Conservation (phyloP, 805 yeast genomes). For the Wickerhamiella vanderwaltii region DNA sequence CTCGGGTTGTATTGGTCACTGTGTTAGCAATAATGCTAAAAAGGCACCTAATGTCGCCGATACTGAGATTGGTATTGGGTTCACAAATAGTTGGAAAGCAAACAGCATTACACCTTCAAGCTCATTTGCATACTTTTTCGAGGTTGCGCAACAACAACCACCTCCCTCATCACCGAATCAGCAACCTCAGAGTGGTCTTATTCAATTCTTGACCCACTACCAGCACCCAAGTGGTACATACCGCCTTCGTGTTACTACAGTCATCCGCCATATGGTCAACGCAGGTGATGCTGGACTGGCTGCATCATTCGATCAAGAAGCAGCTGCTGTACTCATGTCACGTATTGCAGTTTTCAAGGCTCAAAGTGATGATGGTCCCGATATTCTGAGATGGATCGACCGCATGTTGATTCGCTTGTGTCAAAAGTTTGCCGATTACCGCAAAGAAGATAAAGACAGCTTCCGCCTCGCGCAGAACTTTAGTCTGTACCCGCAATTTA, state of each 20-base stretch:
- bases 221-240: conserved; percentile 91
- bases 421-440: conserved; percentile 85
- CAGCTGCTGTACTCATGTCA: conserved; percentile 90
- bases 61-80: conserved; percentile 87
- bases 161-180: conserved; percentile 21
- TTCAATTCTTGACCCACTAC: conserved; percentile 84
- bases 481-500: conserved; percentile 86
- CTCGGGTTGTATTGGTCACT: conserved; percentile 90
- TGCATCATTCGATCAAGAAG: conserved; percentile 90
- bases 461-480: conserved; percentile 77
- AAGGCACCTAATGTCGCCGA: conserved; percentile 68
- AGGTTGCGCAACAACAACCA: conserved; percentile 38
- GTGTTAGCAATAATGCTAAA: conserved; percentile 51
- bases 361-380: conserved; percentile 79
- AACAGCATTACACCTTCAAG: conserved; percentile 77
- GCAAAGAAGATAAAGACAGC: conserved; percentile 70
- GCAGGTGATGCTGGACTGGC: conserved; percentile 45
- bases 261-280: conserved; percentile 41
- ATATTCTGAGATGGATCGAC: conserved; percentile 89
- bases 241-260: conserved; percentile 82
- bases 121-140: conserved; percentile 82
- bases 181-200: conserved; percentile 24
- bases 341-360: conserved; percentile 79
- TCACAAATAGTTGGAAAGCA: conserved; percentile 78
- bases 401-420: conserved; percentile 80